Base-by-base conservation (phyloP, 192 early-diverging fungal species). In the Coemansia sp. region DNA sequence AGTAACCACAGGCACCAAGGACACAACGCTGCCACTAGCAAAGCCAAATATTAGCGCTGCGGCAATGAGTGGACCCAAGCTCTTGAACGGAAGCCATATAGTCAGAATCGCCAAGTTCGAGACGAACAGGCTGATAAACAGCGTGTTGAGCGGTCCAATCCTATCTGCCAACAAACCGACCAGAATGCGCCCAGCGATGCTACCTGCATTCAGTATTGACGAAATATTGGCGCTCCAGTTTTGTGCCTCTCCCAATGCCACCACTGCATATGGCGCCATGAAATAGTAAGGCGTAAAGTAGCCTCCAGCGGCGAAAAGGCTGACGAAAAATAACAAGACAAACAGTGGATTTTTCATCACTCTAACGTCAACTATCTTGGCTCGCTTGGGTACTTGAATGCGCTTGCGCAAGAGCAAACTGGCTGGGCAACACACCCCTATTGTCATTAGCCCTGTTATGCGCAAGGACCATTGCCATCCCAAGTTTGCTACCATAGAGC, bases 401-500 rank as follows among this genome's bases (percentile, higher is more conserved):
- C 74, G 74, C 16, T 52, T 73, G 29, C 68, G 66, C 72, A 81
- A 70, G 31, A 81, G 47, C 31, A 49, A 68, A 11, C 71, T 70
- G 12, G 46, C 24, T 6, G 27, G 52, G 0, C 38, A n/a, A 22
- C 65, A 38, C 1, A 70, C 47, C 0, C 12, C 74, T 31, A 87
- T 80, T 1, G 76, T 55, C 6, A 90, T 73, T 13, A 89, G 64
- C 15, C 88, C 90, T 24, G 84, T 86, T 40, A 91, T 84, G n/a
- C 93, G 87, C 11, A 96, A 80, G 5, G 90, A 84, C 90, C 91
- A 93, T 22, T 75, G 58, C 46, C 82, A 75, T 0, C 91, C 92
- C n/a, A 92, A 18, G 3, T 43, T 44, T 16, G 78, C 70, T 2
- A 94, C 79, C 39, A 92, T 78, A 2, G 73, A 73, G n/a, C 87